Conservation (phyloP, 1,284 basidiomycete genomes). For the Sporisorium graminicola region DNA sequence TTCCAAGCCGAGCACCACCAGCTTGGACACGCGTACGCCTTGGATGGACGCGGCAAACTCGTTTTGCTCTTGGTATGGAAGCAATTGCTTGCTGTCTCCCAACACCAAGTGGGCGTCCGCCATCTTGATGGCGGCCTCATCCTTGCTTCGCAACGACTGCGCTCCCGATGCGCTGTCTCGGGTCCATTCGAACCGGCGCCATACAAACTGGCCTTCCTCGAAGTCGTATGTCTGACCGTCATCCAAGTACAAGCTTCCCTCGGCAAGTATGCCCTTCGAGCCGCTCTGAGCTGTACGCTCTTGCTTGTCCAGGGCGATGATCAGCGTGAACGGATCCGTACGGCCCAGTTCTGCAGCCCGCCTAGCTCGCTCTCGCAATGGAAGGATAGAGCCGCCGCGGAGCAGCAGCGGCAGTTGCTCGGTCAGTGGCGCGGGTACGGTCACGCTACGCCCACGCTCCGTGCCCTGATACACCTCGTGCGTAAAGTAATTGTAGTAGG, state of each 20-base stretch:
- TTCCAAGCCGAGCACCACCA: constrained; percentile 64
- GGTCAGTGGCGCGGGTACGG: constrained; percentile 74
- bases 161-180: constrained; percentile 17
- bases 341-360: constrained; percentile 89
- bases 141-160: constrained; percentile 40
- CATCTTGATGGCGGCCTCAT: constrained; percentile 36
- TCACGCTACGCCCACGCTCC: constrained; percentile 76
- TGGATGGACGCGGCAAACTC: constrained; percentile 54
- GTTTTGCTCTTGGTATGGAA: constrained; percentile 40
- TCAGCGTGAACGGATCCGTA: constrained; percentile 91
- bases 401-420: constrained; percentile 84
- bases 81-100: constrained; percentile 46
- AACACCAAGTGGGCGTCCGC: constrained; percentile 22
- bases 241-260: constrained; percentile 92
- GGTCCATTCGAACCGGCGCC: constrained; percentile 59
- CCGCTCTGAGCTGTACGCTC: constrained; percentile 24
- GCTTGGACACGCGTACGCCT: constrained; percentile 62
- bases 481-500: constrained; percentile 93
- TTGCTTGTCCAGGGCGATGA: constrained; percentile 80
- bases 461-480: constrained; percentile 75
- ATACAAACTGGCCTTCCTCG: constrained; percentile 83
- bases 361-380: constrained; percentile 87
- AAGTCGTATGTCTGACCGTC: constrained; percentile 90
- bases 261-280: constrained; percentile 71
- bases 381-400: constrained; percentile 90